Evolutionary conservation across 768 basidiomycete genomes (phyloP).

Genomic region (Hypsizygus marmoreus): DNA sequence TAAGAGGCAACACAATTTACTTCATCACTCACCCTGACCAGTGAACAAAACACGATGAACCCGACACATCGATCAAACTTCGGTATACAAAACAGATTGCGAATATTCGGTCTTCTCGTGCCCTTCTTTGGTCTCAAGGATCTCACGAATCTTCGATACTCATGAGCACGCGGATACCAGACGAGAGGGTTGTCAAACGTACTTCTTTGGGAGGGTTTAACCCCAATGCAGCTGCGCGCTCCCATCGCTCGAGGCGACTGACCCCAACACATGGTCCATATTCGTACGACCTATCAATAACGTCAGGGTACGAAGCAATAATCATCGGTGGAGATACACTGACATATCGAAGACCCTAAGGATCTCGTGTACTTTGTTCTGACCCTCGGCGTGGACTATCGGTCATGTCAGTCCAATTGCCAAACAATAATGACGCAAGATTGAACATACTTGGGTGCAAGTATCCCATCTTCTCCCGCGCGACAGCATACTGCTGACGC

Average conservation of each 20-base stretch:
- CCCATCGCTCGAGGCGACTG: conserved; percentile 85
- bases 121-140: too few relatives aligned
- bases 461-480: conserved; percentile 55
- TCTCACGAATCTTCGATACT: too few relatives aligned
- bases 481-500: conserved; percentile 48
- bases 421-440: not conserved
- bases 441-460: conserved; percentile 59
- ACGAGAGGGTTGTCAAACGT: conserved; percentile 20
- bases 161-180: not conserved
- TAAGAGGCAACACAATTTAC: too few relatives aligned
- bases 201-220: conserved; percentile 82
- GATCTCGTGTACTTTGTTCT: conserved; percentile 69
- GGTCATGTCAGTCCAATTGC: conserved; percentile 10
- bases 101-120: too few relatives aligned
- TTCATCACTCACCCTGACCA: too few relatives aligned
- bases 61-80: too few relatives aligned
- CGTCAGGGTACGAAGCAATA: conserved; percentile 8
- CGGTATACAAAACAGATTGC: too few relatives aligned
- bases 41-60: too few relatives aligned
- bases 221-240: conserved; percentile 77
- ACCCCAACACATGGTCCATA: conserved; percentile 83
- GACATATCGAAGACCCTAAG: conserved; percentile 81
- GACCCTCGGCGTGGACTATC: conserved; percentile 64
- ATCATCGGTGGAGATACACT: conserved; percentile 18
- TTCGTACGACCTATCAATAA: conserved; percentile 58